Percentiles rank a stretch among this genome's conserved stretches.
Conservation (phyloP, 345 rosid genomes). For the Eucalyptus melliodora region DNA sequence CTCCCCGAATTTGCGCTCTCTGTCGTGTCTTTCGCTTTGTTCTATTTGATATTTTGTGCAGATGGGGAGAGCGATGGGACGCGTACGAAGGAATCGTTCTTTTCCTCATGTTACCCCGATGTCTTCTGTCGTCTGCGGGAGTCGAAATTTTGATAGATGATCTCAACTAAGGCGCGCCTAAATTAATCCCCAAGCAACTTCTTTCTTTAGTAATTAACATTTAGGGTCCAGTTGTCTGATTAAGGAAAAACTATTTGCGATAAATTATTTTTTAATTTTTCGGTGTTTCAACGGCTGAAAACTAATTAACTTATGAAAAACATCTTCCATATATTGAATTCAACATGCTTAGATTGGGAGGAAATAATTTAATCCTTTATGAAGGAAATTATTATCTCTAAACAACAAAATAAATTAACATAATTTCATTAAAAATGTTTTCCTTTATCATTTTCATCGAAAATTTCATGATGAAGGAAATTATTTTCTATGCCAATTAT, state of each 20-base stretch:
- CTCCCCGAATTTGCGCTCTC: background rate
- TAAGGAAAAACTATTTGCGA: no score
- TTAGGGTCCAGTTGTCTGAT: background rate
- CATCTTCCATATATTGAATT: background rate
- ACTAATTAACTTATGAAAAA: no score
- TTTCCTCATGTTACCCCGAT: background rate
- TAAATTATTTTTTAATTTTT: background rate
- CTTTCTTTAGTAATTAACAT: background rate
- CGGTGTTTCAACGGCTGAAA: fast-evolving
- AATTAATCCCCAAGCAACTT: background rate
- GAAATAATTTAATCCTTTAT: background rate
- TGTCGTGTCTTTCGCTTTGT: background rate
- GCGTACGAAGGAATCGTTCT: background rate
- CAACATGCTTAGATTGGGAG: background rate
- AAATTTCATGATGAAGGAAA: no score
- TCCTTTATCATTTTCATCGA: no score
- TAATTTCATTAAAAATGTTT: no score
- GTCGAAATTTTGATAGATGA: background rate
- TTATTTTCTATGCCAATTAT: no score
- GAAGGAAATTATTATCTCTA: no score
- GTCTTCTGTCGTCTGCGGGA: background rate
- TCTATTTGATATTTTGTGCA: background rate
- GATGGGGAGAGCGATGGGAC: background rate
- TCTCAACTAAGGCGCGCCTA: background rate
- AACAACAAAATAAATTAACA: no score